Percentiles rank a stretch among this genome's conserved stretches.
These are phyloP conservation scores for Cronartium ribicola DNA, from an alignment of 1,284 basidiomycete species.

Conservation along the genomic window DNA sequence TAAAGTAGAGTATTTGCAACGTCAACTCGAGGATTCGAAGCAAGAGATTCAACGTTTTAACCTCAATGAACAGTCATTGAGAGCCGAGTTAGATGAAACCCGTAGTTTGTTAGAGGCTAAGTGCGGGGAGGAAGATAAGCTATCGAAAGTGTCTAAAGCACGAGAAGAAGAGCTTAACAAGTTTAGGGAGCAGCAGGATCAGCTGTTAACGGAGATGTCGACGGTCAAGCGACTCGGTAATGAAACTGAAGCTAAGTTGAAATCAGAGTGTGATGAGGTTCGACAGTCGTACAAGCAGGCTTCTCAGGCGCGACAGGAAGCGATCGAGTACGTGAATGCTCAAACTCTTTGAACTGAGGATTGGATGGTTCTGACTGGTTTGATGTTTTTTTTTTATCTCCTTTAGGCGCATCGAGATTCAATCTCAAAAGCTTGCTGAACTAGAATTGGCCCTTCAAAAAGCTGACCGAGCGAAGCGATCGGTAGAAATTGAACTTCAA, in stretches of 20 bases:
- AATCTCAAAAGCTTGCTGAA: conserved; percentile 52
- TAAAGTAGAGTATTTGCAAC: conserved; percentile 64
- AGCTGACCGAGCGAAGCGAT: conserved; percentile 67
- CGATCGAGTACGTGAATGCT: conserved; percentile 26
- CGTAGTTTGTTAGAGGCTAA: conserved; percentile 76
- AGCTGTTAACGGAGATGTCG: conserved; percentile 49
- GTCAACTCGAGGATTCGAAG: conserved; percentile 65
- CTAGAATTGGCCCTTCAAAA: conserved; percentile 60
- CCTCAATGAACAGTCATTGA: conserved; percentile 56
- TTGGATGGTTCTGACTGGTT: conserved; percentile 7
- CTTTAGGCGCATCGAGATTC: conserved; percentile 20
- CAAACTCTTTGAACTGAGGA: conserved; percentile 27
- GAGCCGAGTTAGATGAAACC: conserved; percentile 78
- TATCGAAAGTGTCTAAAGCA: conserved; percentile 77
- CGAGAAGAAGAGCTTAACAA: conserved; percentile 75
- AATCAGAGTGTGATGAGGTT: conserved; percentile 53
- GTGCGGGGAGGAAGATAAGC: conserved; percentile 75
- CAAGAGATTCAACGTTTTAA: conserved; percentile 58
- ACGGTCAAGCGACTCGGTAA: conserved; percentile 50
- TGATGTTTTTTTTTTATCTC: neutral
- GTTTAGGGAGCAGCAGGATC: conserved; percentile 64
- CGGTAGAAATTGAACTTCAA: conserved; percentile 70
- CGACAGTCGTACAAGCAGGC: conserved; percentile 59
- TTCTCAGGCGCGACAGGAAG: conserved; percentile 58
- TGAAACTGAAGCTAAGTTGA: conserved; percentile 49